Evolutionary conservation across 2,329 filamentous ascomycete species (phyloP), one percentile per base, ranked within the genome.

Genomic region (Pyrenophora tritici-repentis): DNA sequence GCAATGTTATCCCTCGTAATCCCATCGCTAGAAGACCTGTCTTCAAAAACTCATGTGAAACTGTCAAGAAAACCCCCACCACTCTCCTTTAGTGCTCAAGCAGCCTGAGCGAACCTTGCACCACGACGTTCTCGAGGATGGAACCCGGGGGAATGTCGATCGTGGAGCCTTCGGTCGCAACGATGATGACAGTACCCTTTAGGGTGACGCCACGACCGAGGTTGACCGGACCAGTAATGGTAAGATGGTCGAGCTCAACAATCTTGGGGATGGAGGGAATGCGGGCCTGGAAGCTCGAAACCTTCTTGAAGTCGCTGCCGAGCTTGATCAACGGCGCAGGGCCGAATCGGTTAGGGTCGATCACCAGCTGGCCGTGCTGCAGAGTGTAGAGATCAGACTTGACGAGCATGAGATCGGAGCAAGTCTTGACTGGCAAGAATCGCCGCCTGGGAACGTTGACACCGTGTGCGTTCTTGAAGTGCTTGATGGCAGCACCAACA

Each of bases 401-500:
- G 85, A 99, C 94, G 56, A 99, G 88, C 91, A 99, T 95, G 62
- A 99, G 84, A 75, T 99, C 94, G 46, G 94, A 99, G 85, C 93
- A 99, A 17, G 94, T 99, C 90, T 99, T 99, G 82, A 99, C 94
- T 56, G 94, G 94, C 82, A 99, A 85, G 90, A 99, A 99, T 66
- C 94, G 92, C 69, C 91, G 87, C 75, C 94, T 90, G 60, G 94
- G 94, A 47, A 99, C 94, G 77, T 99, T 99, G 81, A 99, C 93
- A 81, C 94, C 94, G 79, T 99, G 94, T 33, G 92, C 94, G 78
- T 97, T 97, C 79, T 89, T 87, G 84, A 99, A 99, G 81, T 99
- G 94, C 66, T 93, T 92, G 76, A 99, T 99, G 72, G 94, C 94
- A 61, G 94, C 94, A 81, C 94, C 94, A 62, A 99, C 94, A 53